Base-by-base conservation (phyloP, 139 green algal genomes). In the Nannochloris sp. region DNA sequence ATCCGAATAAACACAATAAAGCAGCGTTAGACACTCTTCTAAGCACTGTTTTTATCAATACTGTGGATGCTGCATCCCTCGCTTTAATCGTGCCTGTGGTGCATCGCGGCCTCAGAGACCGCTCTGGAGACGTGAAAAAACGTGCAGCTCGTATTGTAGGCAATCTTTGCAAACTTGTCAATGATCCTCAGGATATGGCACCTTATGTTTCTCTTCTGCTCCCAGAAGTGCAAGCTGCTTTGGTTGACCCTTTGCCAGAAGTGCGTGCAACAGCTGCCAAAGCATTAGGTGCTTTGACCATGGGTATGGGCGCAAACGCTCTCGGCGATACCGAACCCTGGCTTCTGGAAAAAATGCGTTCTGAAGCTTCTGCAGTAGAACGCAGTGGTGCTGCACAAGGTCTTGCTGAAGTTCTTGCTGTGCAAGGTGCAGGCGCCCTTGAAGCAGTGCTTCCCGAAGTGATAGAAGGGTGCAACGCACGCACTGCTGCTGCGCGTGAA, bases 61-160 rank as follows among this genome's bases (percentile, higher is more conserved):
- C 89, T 13, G 87, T 97, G 8, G 93, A 95, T 60, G 88, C 92
- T 45, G 23, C 27, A 24, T 34, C 32, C 1, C 38, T 61, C 54
- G 92, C 93, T 5, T 83, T 99, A 45, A 90, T 99, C 67, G 78
- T 97, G 63, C 93, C 93, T 12, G 90, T 99, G 3, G 78, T 99
- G 33, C 80, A 91, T 70, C 70, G 88, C 23, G 87, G 92, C 47
- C 79, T 99, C 60, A 70, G 87, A 6, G 92, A 97, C 66, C 79
- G 89, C 13, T 89, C 70, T 36, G 87, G 89, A 14, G 93, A 98
- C 57, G 86, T 82, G 38, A 99, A 99, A 84, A 94, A 95, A 77
- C 80, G 85, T 1, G 93, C 93, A 0, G 88, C 85, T 0, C 84
- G 92, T 61, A 97, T 97, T 64, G 87, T 96, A 13, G 93, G 92